phyloP scores from a whole-genome alignment of 2,329 filamentous ascomycete genomes.

The Fusarium dimerum region DNA sequence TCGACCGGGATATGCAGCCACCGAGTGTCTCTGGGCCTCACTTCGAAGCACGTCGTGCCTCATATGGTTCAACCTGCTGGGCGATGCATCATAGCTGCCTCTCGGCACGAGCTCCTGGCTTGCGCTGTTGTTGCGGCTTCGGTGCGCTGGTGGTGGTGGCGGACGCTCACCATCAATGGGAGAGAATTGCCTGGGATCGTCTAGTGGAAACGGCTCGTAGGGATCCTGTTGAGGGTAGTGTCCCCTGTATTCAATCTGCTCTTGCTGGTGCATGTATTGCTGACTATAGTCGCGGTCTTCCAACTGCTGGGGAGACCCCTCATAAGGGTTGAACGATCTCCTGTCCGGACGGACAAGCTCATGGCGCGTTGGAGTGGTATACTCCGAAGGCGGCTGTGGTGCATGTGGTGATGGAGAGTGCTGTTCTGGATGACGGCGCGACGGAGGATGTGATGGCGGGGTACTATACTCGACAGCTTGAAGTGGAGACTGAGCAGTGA shows the following conservation, averaged over 20 bases:
- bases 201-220: slow-evolving; percentile 32
- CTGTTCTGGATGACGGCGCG: slow-evolving; percentile 38
- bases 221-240: slow-evolving; percentile 37
- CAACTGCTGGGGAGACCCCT: slow-evolving; percentile 34
- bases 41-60: slow-evolving; percentile 59
- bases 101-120: slow-evolving; percentile 45
- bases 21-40: slow-evolving; percentile 57
- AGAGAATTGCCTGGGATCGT: slow-evolving; percentile 37
- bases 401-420: slow-evolving; percentile 37
- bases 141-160: slow-evolving; percentile 58
- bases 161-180: slow-evolving; percentile 47
- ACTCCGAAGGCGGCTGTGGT: slow-evolving; percentile 19
- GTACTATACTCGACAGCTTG: slow-evolving; percentile 54
- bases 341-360: slow-evolving; percentile 33
- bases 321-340: slow-evolving; percentile 38
- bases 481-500: slow-evolving; percentile 54
- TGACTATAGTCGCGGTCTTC: slow-evolving; percentile 42
- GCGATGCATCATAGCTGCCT: slow-evolving; percentile 41
- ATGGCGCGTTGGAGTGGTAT: slow-evolving; percentile 21
- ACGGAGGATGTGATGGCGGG: slow-evolving; percentile 37
- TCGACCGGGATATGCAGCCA: slow-evolving; percentile 53
- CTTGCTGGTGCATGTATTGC: slow-evolving; percentile 34
- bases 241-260: slow-evolving; percentile 40
- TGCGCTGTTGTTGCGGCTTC: slow-evolving; percentile 48
- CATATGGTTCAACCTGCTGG: slow-evolving; percentile 51